A percentile compares a stretch with the other conserved stretches of the same genome.
Conservation (phyloP, 345 rosid genomes). For the Aquilaria yunnanensis region DNA sequence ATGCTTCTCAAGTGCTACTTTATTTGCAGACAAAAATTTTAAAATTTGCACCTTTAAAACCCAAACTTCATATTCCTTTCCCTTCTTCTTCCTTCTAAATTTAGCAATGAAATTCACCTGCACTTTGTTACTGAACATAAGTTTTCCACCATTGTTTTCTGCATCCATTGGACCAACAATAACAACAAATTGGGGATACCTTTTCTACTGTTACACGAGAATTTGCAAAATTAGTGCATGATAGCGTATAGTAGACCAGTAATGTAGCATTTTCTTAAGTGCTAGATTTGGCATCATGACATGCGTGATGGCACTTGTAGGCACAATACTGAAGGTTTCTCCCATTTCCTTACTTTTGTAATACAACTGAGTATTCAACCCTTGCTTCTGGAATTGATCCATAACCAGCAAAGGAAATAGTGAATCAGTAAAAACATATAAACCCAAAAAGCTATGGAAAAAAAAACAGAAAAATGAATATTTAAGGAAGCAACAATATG, state of each 20-base stretch:
- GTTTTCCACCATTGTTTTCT: constrained; percentile 96
- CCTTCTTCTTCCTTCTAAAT: no score
- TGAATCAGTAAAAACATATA: not conserved
- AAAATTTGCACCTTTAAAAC: no score
- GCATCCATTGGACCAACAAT: constrained; percentile 83
- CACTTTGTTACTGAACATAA: constrained; percentile 71
- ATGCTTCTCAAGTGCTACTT: no score
- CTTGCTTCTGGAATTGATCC: constrained; percentile 84
- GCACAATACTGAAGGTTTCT: constrained; percentile 76
- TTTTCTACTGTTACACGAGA: constrained; percentile 63
- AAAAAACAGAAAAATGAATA: not conserved
- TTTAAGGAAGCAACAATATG: not conserved
- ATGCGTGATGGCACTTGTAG: constrained; percentile 89
- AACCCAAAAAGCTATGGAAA: no score
- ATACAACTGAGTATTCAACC: constrained; percentile 81
- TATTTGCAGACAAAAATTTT: no score
- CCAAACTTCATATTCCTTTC: no score
- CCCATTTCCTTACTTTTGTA: constrained; percentile 85
- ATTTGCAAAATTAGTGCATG: constrained; percentile 1
- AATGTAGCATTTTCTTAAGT: not conserved
- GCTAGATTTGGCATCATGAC: constrained; percentile 4
- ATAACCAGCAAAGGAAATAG: constrained; percentile 32
- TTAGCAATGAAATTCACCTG: constrained; percentile 42
- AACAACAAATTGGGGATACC: constrained; percentile 87
- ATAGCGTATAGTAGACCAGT: no score